These are phyloP conservation scores for Cyberlindnera nakhonratchasimensis DNA, from an alignment of 805 yeast genomes.

Conservation along the genomic window DNA sequence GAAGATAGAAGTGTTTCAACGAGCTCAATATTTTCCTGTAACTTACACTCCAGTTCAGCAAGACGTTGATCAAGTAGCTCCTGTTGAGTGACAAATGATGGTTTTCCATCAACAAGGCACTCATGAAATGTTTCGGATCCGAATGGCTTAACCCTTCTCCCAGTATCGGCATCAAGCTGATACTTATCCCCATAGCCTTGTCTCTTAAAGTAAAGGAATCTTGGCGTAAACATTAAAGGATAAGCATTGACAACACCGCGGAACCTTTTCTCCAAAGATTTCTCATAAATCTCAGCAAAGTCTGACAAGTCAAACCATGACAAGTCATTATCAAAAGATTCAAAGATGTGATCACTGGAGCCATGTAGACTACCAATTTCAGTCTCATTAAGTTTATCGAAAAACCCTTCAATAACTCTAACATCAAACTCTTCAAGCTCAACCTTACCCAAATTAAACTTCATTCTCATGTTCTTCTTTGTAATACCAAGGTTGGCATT, in stretches of 20 bases:
- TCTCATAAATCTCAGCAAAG: constrained; percentile 52
- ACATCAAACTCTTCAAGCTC: constrained; percentile 54
- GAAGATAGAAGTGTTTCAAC: constrained; percentile 26
- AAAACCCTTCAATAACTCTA: constrained; percentile 49
- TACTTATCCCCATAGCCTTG: constrained; percentile 46
- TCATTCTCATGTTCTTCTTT: constrained; percentile 49
- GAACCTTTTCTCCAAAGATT: constrained; percentile 32
- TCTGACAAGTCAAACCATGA: constrained; percentile 64
- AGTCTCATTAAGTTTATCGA: constrained; percentile 28
- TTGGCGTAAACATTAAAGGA: constrained; percentile 67
- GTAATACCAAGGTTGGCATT: constrained; percentile 46
- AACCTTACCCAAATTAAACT: constrained; percentile 65
- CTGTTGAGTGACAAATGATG: constrained; percentile 46
- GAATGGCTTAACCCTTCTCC: constrained; percentile 40
- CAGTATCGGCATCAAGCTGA: constrained; percentile 37
- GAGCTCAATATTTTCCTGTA: constrained; percentile 30
- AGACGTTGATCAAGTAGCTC: constrained; percentile 30
- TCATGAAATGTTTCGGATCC: constrained; percentile 56
- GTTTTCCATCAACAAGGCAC: constrained; percentile 40
- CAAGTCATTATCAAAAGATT: constrained; percentile 49
- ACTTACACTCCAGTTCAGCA: constrained; percentile 28
- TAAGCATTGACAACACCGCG: constrained; percentile 44
- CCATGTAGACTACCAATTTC: constrained; percentile 15
- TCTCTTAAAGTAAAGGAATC: constrained; percentile 65
- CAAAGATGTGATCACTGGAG: constrained; percentile 20